A percentile compares a stretch with the other conserved stretches of the same genome.
Conservation (phyloP, 768 basidiomycete genomes). For the Mycena galopus region DNA sequence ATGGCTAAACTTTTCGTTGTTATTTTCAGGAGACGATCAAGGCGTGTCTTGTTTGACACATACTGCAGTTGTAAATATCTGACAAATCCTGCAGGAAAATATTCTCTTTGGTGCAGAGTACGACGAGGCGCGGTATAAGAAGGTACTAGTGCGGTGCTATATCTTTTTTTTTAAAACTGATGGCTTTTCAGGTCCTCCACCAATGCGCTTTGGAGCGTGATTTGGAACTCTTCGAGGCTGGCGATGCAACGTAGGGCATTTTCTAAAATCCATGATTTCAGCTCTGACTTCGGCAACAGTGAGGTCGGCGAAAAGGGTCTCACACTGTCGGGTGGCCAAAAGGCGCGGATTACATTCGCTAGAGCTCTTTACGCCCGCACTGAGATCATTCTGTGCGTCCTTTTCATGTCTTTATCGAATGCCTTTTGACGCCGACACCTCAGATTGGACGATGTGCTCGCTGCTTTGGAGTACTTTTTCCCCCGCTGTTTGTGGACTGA, state of each 20-base stretch:
- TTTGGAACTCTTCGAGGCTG: constrained; percentile 76
- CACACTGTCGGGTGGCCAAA: constrained; percentile 60
- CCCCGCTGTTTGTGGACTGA: constrained; percentile 48
- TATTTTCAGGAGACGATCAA: constrained; percentile 67
- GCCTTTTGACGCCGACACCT: neutral
- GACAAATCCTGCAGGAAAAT: constrained; percentile 65
- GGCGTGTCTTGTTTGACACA: constrained; percentile 44
- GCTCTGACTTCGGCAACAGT: neutral
- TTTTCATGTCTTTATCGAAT: neutral
- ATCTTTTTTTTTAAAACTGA: neutral
- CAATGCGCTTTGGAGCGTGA: constrained; percentile 85
- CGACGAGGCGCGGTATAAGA: constrained; percentile 84
- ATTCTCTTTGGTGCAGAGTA: constrained; percentile 85
- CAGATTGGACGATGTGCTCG: constrained; percentile 31
- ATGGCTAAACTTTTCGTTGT: neutral
- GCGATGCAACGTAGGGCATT: constrained; percentile 72
- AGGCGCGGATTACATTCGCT: constrained; percentile 61
- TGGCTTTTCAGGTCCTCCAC: constrained; percentile 58
- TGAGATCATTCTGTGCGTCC: constrained; percentile 49
- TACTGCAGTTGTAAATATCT: neutral
- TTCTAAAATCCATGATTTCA: neutral
- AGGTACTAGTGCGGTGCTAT: constrained; percentile 36
- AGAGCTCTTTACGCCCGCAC: constrained; percentile 58
- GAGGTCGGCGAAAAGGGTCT: constrained; percentile 68
- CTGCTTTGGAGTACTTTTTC: constrained; percentile 46